A percentile compares a stretch with the other conserved stretches of the same genome.
Evolutionary conservation across 1,284 basidiomycete genomes (phyloP).

Genomic region (Ceratobasidium sp.): DNA sequence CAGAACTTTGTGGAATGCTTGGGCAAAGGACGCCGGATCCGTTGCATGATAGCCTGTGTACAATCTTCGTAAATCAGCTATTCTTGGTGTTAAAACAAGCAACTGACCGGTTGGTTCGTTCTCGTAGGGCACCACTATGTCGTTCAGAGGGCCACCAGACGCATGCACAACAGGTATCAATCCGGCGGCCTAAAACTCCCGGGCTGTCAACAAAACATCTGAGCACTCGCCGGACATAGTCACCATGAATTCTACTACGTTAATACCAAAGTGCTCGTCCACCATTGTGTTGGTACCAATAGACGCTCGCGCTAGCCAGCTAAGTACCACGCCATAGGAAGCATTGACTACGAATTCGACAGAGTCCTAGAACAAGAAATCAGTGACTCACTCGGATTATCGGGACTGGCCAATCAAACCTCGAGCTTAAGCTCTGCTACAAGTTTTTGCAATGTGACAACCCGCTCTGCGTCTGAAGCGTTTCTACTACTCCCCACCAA

Average conservation of each 20-base stretch:
- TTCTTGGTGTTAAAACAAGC: background rate
- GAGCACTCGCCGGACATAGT: conserved; percentile 45
- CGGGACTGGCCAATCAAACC: conserved; percentile 53
- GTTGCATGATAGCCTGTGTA: conserved; percentile 81
- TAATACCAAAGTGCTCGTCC: conserved; percentile 99
- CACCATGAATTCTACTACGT: conserved; percentile 97
- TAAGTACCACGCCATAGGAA: conserved; percentile 72
- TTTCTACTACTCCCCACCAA: conserved; percentile 89
- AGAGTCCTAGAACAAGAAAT: conserved; percentile 57
- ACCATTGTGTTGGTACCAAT: conserved; percentile 97
- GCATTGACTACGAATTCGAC: conserved; percentile 88
- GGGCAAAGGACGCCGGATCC: conserved; percentile 72
- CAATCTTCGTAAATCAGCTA: background rate
- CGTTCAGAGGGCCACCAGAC: conserved; percentile 89
- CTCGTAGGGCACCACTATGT: conserved; percentile 86
- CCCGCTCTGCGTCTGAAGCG: conserved; percentile 72
- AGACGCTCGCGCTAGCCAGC: conserved; percentile 73
- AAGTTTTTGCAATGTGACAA: conserved; percentile 66
- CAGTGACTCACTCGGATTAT: conserved; percentile 3
- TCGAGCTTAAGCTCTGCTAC: conserved; percentile 70
- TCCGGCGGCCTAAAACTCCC: conserved; percentile 77
- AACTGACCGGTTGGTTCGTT: conserved; percentile 70
- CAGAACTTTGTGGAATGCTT: conserved; percentile 70
- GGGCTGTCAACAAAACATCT: conserved; percentile 7
- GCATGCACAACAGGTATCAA: conserved; percentile 92